Base-by-base conservation (phyloP, 495 filamentous ascomycete genomes). In the Glarea lozoyensis region DNA sequence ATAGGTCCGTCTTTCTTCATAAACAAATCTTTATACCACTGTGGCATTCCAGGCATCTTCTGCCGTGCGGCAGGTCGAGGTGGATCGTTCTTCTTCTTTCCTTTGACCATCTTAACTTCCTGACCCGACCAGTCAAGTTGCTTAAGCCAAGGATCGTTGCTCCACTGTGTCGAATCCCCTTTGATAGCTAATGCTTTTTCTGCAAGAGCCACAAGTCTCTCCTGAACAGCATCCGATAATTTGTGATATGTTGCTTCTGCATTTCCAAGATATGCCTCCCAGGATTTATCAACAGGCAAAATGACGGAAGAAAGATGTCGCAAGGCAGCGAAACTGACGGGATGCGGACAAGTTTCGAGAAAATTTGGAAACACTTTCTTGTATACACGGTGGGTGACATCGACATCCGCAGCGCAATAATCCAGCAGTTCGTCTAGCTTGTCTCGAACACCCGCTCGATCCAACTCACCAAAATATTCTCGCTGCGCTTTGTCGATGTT, bases 61-160 rank as follows among this genome's bases (percentile, higher is more conserved):
- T 96, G 90, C 19, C 84, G 69, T 2, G 81, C 80, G 12, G 80
- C 83, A 18, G 84, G 87, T 37, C 86, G 71, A 1, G 82, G 81
- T 21, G 82, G 79, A 41, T 89, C 85, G 4, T 64, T 69, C 60
- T 92, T 93, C 64, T 81, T 88, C 64, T 92, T 94, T 4, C 80
- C 82, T 60, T 94, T 95, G 4, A 78, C 79, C 86, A 90, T 90
- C 60, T 78, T 89, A 43, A 94, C 66, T 60, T 89, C 84, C 61
- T 96, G 86, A 18, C 84, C 86, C 6, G 85, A 82, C 92, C 92
- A 99, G 64, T 99, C 88, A 41, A 99, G 74, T 67, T 99, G 92
- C 44, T 66, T 66, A 55, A 97, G 63, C 93, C 93, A 99, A 24
- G 86, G 82, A 57, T 99, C 92, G 37, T 69, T 81, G 41, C 61